Conservation (phyloP, 163 green algal genomes). For the Chlamydomonas reinhardtii region DNA sequence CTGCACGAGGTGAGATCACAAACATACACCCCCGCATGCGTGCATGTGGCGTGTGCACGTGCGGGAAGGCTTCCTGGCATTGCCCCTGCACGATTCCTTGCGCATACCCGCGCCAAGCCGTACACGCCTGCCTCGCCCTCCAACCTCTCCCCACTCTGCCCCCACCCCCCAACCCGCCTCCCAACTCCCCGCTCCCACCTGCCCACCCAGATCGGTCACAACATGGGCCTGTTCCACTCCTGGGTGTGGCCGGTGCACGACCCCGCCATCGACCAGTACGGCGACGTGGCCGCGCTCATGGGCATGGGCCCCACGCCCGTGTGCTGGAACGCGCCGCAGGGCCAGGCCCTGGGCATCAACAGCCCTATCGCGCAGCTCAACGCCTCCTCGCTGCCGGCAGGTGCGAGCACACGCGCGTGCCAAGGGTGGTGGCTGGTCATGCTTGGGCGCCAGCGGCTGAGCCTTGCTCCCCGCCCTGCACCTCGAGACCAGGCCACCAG, state of each 20-base stretch:
- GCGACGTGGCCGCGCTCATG: not conserved
- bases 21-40: no score
- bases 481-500: no score
- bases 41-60: no score
- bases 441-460: no score
- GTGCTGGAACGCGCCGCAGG: conserved; percentile 1
- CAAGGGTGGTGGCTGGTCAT: no score
- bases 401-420: not conserved
- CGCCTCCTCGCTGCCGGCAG: not conserved
- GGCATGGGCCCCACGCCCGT: not conserved
- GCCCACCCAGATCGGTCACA: not conserved
- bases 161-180: not conserved
- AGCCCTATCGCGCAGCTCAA: not conserved
- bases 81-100: no score
- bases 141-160: not conserved
- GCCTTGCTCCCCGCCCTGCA: no score
- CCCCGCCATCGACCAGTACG: not conserved
- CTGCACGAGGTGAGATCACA: not conserved
- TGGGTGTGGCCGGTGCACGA: not conserved
- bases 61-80: no score
- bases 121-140: not conserved
- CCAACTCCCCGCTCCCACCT: not conserved
- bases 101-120: no score
- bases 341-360: not conserved
- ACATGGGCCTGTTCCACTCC: conserved; percentile 16